Conservation (phyloP, 73 alveolate genomes). For the Tetrahymena borealis region DNA sequence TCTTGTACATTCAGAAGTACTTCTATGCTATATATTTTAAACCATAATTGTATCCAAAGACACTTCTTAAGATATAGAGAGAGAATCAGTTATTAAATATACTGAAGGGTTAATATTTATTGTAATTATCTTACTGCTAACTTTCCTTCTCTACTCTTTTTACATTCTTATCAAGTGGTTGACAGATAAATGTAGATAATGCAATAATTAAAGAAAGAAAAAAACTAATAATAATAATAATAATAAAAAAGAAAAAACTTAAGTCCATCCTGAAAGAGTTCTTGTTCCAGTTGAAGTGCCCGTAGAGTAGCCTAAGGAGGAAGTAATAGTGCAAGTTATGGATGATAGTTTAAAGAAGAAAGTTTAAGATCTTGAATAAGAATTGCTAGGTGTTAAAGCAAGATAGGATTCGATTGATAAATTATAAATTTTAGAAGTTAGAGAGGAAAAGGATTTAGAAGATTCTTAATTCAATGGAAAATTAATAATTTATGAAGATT, state of each 20-base stretch:
- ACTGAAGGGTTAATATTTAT: neutral
- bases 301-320: neutral
- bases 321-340: neutral
- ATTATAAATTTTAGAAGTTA: neutral
- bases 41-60: neutral
- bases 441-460: neutral
- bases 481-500: neutral
- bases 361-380: neutral
- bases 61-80: neutral
- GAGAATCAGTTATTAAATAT: neutral
- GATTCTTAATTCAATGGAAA: neutral
- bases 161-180: neutral
- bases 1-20: neutral
- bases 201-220: neutral
- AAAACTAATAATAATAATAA: neutral
- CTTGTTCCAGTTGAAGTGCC: neutral
- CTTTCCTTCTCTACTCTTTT: neutral
- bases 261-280: neutral
- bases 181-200: neutral
- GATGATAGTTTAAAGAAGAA: neutral
- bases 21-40: neutral
- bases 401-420: neutral
- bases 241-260: neutral
- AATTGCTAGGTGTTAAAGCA: neutral
- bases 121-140: neutral